A percentile compares a stretch with the other conserved stretches of the same genome.
These are phyloP conservation scores for Leptographium radiaticola DNA, from an alignment of 2,329 filamentous ascomycete species.

Conservation along the genomic window DNA sequence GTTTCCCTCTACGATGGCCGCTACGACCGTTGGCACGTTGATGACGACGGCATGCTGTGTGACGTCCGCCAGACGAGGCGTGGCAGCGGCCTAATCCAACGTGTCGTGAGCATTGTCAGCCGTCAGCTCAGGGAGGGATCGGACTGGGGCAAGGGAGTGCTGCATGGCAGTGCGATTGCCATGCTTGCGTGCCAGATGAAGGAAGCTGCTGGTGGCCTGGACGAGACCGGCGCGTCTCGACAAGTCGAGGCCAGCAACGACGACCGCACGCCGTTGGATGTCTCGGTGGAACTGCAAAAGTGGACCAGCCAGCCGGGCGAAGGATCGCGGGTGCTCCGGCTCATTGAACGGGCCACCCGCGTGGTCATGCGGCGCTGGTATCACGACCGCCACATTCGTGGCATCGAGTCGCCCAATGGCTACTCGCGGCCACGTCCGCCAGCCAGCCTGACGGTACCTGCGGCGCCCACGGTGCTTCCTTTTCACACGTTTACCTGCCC, in stretches of 20 bases:
- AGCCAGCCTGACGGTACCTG: conserved; percentile 58
- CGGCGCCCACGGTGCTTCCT: conserved; percentile 84
- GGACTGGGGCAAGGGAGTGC: conserved; percentile 64
- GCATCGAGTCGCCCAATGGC: conserved; percentile 38
- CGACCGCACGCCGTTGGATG: conserved; percentile 16
- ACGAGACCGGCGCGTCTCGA: neutral
- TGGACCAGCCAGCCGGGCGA: conserved; percentile 78
- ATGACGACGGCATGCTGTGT: conserved; percentile 67
- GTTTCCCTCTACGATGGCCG: conserved; percentile 60
- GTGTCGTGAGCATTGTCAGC: conserved; percentile 80
- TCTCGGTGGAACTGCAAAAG: conserved; percentile 27
- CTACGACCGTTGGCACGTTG: conserved; percentile 87
- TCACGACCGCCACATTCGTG: conserved; percentile 59
- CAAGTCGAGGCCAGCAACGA: neutral
- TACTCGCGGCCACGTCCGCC: conserved; percentile 69
- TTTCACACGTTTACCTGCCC: conserved; percentile 98
- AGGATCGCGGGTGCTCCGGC: conserved; percentile 68
- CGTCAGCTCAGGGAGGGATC: conserved; percentile 81
- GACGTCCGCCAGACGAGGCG: conserved; percentile 52
- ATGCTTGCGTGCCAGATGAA: conserved; percentile 35
- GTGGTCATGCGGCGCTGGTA: conserved; percentile 78
- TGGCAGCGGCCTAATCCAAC: conserved; percentile 71
- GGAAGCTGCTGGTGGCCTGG: conserved; percentile 22
- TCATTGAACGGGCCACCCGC: conserved; percentile 75
- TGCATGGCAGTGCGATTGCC: conserved; percentile 43